Percentiles rank a stretch among this genome's conserved stretches.
phyloP scores from a whole-genome alignment of 441 rosid genomes.

The Isatis lusitanica region DNA sequence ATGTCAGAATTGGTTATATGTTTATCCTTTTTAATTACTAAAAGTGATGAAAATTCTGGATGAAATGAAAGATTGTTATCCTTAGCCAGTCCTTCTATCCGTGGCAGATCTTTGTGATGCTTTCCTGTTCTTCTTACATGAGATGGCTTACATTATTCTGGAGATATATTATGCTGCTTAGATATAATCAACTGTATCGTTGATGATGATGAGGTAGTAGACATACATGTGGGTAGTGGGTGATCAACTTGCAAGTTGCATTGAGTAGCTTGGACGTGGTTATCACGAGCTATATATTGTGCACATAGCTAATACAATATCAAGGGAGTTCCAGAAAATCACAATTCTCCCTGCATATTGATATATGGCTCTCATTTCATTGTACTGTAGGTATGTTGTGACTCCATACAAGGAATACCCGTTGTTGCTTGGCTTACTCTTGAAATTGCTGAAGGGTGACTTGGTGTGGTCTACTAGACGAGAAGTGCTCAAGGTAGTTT shows the following conservation, averaged over 20 bases:
- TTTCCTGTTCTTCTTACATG: conserved; percentile 9
- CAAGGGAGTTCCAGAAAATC: conserved; percentile 19
- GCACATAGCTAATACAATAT: conserved; percentile 14
- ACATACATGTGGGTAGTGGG: conserved; percentile 15
- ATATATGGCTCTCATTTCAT: conserved; percentile 21
- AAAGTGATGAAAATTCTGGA: conserved; percentile 11
- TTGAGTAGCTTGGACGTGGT: conserved; percentile 19
- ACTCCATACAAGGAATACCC: conserved; percentile 97
- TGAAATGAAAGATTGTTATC: neutral
- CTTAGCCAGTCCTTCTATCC: conserved; percentile 2
- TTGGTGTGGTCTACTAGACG: conserved; percentile 96
- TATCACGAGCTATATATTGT: conserved; percentile 16
- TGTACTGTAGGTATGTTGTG: conserved; percentile 79
- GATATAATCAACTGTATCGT: conserved; percentile 18
- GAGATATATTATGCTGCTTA: conserved; percentile 14
- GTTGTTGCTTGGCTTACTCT: conserved; percentile 84
- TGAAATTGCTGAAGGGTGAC: conserved; percentile 98
- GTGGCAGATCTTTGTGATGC: conserved; percentile 13
- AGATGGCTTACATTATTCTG: neutral
- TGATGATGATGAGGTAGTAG: conserved; percentile 13
- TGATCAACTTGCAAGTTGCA: conserved; percentile 27
- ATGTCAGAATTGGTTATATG: neutral
- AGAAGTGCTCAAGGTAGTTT: conserved; percentile 94
- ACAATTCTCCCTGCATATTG: neutral
- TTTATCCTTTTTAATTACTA: conserved; percentile 8